phyloP scores from a whole-genome alignment of 2,329 filamentous ascomycete genomes.

The Penicillium corylophilum region DNA sequence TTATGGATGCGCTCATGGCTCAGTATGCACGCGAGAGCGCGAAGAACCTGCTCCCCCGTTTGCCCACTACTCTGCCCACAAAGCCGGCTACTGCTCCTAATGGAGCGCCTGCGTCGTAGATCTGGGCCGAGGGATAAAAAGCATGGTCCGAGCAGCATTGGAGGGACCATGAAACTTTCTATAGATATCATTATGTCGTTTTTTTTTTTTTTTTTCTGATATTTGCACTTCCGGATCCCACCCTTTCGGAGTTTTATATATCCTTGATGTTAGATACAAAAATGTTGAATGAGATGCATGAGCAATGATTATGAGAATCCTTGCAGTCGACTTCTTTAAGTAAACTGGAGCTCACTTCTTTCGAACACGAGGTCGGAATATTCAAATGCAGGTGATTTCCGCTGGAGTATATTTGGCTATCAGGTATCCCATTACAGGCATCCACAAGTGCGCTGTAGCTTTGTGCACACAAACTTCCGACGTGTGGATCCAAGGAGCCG shows the following conservation, averaged over 20 bases:
- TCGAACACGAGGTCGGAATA: no score
- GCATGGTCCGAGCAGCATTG: not conserved
- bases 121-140: not conserved
- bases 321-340: not conserved
- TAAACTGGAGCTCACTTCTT: not conserved
- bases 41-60: conserved; percentile 47
- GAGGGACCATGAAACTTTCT: conserved; percentile 6
- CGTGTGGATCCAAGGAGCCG: no score
- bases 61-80: conserved; percentile 38
- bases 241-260: conserved; percentile 2
- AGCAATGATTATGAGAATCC: conserved; percentile 16
- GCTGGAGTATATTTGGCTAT: no score
- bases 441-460: no score
- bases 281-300: conserved; percentile 18
- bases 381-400: no score
- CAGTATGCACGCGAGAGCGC: conserved; percentile 65
- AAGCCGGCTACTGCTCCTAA: conserved; percentile 30
- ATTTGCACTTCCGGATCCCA: not conserved
- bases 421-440: no score
- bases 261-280: conserved; percentile 7
- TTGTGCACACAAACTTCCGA: no score
- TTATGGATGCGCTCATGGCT: conserved; percentile 83
- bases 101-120: conserved; percentile 9
- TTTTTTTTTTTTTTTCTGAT: not conserved
- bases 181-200: conserved; percentile 8